A percentile compares a stretch with the other conserved stretches of the same genome.
These are phyloP conservation scores for Fraxinus angustifolia DNA, from an alignment of 305 asterid genomes.

Conservation along the genomic window DNA sequence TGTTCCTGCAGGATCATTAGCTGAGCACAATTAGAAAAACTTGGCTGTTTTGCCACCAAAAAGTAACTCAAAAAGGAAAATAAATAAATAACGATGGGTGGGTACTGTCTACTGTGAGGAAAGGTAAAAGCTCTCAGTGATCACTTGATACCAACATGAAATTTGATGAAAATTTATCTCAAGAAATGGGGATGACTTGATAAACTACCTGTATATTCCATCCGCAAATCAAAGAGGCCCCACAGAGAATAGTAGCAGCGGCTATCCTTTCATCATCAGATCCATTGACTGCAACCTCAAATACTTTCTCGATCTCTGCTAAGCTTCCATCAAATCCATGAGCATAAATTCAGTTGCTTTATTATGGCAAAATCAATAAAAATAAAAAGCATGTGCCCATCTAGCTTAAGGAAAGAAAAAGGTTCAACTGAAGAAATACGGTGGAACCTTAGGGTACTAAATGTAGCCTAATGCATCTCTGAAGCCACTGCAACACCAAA, in stretches of 20 bases:
- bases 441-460: neutral
- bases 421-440: conserved; percentile 21
- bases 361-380: conserved; percentile 40
- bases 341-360: conserved; percentile 79
- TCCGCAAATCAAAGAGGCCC: conserved; percentile 76
- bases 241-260: conserved; percentile 90
- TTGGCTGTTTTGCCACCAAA: neutral
- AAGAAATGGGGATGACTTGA: conserved; percentile 9
- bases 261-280: conserved; percentile 71
- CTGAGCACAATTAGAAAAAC: conserved; percentile 21
- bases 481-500: conserved; percentile 1
- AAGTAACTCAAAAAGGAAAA: neutral
- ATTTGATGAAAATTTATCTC: neutral
- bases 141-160: neutral
- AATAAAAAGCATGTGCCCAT: neutral
- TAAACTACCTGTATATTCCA: conserved; percentile 83
- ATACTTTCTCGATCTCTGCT: conserved; percentile 86
- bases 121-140: neutral
- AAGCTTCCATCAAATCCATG: conserved; percentile 93
- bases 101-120: neutral
- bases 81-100: neutral
- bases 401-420: conserved; percentile 28
- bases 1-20: conserved; percentile 68
- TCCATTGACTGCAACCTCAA: conserved; percentile 77
- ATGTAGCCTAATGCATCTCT: neutral